Evolutionary conservation across 1,139 yeast species (phyloP), one percentile per base, ranked within the genome.

Genomic region (Fermentozyma sake): DNA sequence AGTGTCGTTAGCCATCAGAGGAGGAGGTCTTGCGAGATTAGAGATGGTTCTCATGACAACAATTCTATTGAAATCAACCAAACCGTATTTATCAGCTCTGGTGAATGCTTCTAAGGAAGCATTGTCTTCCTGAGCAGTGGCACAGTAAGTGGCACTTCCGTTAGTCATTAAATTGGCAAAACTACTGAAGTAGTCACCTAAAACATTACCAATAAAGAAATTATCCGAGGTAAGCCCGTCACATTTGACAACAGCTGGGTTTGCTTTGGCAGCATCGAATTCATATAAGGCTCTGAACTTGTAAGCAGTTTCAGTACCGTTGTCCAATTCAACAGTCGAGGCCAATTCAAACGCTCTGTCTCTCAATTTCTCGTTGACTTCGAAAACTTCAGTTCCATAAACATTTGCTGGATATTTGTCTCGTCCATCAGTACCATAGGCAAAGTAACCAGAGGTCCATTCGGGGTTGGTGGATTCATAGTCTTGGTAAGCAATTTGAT

Each of bases 121-220:
- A 46, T 76, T 74, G 48, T 78, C 84, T 52, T 78, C 85, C 52
- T 76, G 82, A 30, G 80, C 82, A 26, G 81, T 72, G 18, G 78
- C 50, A 51, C 82, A 74, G 58, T 76, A 78, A 16, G 55, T 57
- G 14, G 76, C 80, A 25, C 79, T 64, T 26, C 76, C 77, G 44
- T 78, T 78, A 37, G 82, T 70, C 50, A 76, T 52, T 39, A 75
- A 45, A 16, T 45, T 38, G 18, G 79, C 65, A 45, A 59, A 71
- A 46, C 62, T 61, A 17, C 63, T 48, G 46, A 75, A 74, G 41
- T 73, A 61, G 42, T 72, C 70, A 37, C 66, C 69, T 41, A 77
- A 60, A 12, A 55, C 53, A 30, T 62, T 55, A 33, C 84, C 84
- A 26, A 67, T 62, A 65, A 68, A 78, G 56, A 76, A 77, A 38